Base-by-base conservation (phyloP, 2,329 filamentous ascomycete genomes). In the Coniochaeta prunicola region DNA sequence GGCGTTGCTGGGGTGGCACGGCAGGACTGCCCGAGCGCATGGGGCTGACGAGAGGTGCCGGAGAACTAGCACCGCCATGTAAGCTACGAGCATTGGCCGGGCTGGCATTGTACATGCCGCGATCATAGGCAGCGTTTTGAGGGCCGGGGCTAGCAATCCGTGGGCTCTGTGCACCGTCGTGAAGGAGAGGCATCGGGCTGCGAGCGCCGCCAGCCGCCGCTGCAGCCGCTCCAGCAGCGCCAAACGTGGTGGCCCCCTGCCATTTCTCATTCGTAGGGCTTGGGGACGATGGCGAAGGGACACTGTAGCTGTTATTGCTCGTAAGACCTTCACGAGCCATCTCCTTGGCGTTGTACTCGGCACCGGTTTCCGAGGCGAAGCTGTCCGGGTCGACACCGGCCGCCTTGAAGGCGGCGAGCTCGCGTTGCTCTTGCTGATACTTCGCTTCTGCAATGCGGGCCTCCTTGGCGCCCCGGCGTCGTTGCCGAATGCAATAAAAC, bases 401-500 rank as follows among this genome's bases (percentile, higher is more conserved):
- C 61, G 73, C 76, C 59, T 75, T 71, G 71, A 80, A 79, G 13
- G 74, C 71, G 62, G 82, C 78, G 40, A 83, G 69, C 66, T 84
- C 82, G 3, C 77, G 61, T 40, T 77, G 78, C 63, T 84, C 81
- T 9, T 75, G 68, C 55, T 79, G 73, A 31, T 74, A 71, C 57
- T 73, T 72, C 59, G 76, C 71, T 34, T 74, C 74, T 17, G 77
- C 79, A 9, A 74, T 59, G 38, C 73, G 73, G 38, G 82, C 81
- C 67, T 87, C 84, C 24, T 65, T 67, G 21, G 75, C 74, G 13
- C 84, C 84, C 0, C 71, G 72, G 45, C 78, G 76, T 38, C 83
- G 78, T 68, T 86, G 81, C 45, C 76, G 76, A 66, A 83, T 72
- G 71, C 80, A 85, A 73, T 80, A 83, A 67, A 81, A 79, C 21